These are phyloP conservation scores for Colletotrichum eleusines DNA, from an alignment of 2,329 filamentous ascomycete genomes.

Conservation along the genomic window DNA sequence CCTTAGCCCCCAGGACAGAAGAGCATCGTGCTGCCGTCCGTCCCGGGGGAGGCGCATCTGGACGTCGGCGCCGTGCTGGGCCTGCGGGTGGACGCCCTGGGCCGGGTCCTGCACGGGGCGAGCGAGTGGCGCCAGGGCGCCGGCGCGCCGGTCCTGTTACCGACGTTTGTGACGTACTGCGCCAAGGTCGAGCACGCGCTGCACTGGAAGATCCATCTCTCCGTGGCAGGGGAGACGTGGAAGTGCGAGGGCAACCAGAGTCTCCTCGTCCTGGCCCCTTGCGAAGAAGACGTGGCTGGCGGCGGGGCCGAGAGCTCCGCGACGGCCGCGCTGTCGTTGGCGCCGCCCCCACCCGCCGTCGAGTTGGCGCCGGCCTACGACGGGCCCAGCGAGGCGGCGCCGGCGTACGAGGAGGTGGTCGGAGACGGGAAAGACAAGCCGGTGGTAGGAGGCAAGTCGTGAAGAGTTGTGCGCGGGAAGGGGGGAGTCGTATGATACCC, in stretches of 20 bases:
- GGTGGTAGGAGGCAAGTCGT: background rate
- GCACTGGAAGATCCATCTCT: slow-evolving; percentile 8
- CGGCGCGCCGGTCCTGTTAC: background rate
- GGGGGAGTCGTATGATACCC: background rate
- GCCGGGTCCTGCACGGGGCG: background rate
- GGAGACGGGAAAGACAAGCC: background rate
- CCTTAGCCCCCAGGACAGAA: background rate
- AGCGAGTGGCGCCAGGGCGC: background rate
- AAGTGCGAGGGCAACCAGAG: slow-evolving; percentile 11
- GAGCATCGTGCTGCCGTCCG: slow-evolving; percentile 4
- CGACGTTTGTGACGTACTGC: slow-evolving; percentile 16
- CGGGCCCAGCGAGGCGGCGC: slow-evolving; percentile 2
- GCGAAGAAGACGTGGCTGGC: background rate
- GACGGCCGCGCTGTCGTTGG: background rate
- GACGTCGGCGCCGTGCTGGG: slow-evolving; percentile 16
- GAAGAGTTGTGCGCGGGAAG: background rate
- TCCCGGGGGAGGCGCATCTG: background rate
- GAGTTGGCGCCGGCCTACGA: slow-evolving; percentile 23
- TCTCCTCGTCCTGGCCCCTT: slow-evolving; percentile 6
- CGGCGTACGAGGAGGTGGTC: slow-evolving; percentile 21
- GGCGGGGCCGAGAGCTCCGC: background rate
- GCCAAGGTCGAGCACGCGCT: background rate
- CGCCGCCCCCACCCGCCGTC: background rate
- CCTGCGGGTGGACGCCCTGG: slow-evolving; percentile 4
- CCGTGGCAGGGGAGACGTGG: slow-evolving; percentile 9